A percentile compares a stretch with the other conserved stretches of the same genome.
Conservation (phyloP, 2,329 filamentous ascomycete species). For the Mollisia scopiformis region DNA sequence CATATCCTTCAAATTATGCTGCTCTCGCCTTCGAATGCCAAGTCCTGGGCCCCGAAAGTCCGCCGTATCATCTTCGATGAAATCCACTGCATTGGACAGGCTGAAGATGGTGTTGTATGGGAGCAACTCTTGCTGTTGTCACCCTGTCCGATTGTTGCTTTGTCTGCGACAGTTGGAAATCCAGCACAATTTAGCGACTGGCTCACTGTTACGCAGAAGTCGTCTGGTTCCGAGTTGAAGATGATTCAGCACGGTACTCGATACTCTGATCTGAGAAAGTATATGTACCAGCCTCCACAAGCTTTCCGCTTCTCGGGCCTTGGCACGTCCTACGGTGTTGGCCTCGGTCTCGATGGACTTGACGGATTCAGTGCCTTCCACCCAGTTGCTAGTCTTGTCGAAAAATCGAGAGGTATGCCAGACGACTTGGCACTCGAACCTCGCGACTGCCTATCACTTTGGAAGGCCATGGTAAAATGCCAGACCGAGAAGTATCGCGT, state of each 20-base stretch:
- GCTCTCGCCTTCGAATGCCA: constrained; percentile 65
- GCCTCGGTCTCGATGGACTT: constrained; percentile 48
- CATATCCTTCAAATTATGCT: constrained; percentile 82
- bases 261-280: constrained; percentile 81
- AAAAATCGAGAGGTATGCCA: constrained; percentile 64
- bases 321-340: constrained; percentile 39
- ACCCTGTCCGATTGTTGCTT: constrained; percentile 76
- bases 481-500: constrained; percentile 56
- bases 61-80: constrained; percentile 83
- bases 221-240: constrained; percentile 63
- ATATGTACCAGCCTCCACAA: constrained; percentile 60
- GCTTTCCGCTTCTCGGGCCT: constrained; percentile 40
- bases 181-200: constrained; percentile 70
- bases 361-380: constrained; percentile 51
- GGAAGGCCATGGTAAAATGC: constrained; percentile 63
- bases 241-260: constrained; percentile 71
- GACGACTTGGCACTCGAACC: constrained; percentile 72
- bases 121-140: constrained; percentile 76
- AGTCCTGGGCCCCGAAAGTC: constrained; percentile 67
- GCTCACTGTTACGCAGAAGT: constrained; percentile 65
- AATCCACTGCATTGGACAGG: constrained; percentile 78
- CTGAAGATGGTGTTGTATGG: constrained; percentile 77
- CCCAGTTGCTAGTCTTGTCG: constrained; percentile 64
- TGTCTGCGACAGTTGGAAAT: constrained; percentile 81
- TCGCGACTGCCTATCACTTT: constrained; percentile 69